These are phyloP conservation scores for Komagataella kurtzmanii DNA, from an alignment of 805 yeast genomes.

Conservation along the genomic window DNA sequence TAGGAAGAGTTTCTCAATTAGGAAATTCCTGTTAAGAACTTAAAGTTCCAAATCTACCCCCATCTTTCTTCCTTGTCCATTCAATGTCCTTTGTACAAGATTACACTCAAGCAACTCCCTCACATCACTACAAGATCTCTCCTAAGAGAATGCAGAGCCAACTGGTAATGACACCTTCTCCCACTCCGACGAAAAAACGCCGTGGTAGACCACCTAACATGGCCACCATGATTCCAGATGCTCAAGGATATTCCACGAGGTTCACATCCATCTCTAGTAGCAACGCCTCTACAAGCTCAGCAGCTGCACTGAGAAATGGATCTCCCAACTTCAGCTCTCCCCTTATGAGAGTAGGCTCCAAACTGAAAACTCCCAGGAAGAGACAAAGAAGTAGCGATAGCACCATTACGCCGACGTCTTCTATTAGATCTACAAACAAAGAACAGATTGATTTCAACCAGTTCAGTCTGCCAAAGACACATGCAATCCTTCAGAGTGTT, in stretches of 20 bases:
- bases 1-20: not conserved
- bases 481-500: not conserved
- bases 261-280: constrained; percentile 2
- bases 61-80: not conserved
- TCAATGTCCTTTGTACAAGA: not conserved
- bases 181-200: constrained; percentile 2
- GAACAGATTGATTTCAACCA: not conserved
- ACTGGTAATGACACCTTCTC: not conserved
- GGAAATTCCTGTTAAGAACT: not conserved
- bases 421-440: not conserved
- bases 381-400: not conserved
- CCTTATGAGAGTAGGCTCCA: constrained; percentile 8
- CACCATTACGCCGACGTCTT: not conserved
- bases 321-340: constrained; percentile 10
- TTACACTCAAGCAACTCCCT: not conserved
- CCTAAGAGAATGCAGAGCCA: not conserved
- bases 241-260: not conserved
- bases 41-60: not conserved
- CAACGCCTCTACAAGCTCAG: constrained; percentile 6
- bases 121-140: not conserved
- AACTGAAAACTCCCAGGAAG: not conserved
- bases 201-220: constrained; percentile 7
- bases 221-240: not conserved
- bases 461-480: not conserved
- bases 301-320: constrained; percentile 6